phyloP scores from a whole-genome alignment of 306 rosid genomes.

The Hippophae gyantsensis region DNA sequence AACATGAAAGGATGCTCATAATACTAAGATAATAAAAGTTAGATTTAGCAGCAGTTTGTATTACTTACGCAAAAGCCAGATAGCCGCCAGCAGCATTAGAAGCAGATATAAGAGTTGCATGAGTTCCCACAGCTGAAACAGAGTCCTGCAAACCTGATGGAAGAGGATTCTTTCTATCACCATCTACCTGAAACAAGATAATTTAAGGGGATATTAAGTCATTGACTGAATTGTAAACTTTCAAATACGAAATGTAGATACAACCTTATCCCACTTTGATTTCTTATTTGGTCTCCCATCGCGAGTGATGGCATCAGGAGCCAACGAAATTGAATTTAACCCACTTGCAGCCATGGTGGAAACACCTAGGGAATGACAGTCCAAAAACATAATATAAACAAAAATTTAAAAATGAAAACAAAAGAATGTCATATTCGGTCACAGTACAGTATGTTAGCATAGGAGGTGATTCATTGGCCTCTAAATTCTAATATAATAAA shows the following conservation, averaged over 20 bases:
- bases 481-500: neutral
- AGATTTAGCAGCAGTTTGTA: slow-evolving; percentile 6
- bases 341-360: slow-evolving; percentile 32
- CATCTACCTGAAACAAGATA: slow-evolving; percentile 56
- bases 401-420: neutral
- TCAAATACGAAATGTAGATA: neutral
- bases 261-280: slow-evolving; percentile 52
- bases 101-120: slow-evolving; percentile 58
- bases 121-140: slow-evolving; percentile 51
- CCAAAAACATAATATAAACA: slow-evolving; percentile 10
- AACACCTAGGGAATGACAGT: slow-evolving; percentile 28
- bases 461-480: neutral
- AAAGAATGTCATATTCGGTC: neutral
- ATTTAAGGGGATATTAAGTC: slow-evolving; percentile 16
- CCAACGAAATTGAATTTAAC: slow-evolving; percentile 29
- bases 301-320: slow-evolving; percentile 36
- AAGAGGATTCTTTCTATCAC: slow-evolving; percentile 56
- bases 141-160: slow-evolving; percentile 56
- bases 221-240: neutral
- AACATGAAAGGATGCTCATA: neutral
- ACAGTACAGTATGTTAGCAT: neutral
- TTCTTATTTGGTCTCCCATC: slow-evolving; percentile 53
- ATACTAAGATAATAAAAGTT: slow-evolving; percentile 2
- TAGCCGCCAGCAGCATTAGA: slow-evolving; percentile 72
- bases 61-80: slow-evolving; percentile 74